Evolutionary conservation across 352 stramenopile genomes (phyloP), one percentile per base, ranked within the genome.

Genomic region (Phytophthora syringae): DNA sequence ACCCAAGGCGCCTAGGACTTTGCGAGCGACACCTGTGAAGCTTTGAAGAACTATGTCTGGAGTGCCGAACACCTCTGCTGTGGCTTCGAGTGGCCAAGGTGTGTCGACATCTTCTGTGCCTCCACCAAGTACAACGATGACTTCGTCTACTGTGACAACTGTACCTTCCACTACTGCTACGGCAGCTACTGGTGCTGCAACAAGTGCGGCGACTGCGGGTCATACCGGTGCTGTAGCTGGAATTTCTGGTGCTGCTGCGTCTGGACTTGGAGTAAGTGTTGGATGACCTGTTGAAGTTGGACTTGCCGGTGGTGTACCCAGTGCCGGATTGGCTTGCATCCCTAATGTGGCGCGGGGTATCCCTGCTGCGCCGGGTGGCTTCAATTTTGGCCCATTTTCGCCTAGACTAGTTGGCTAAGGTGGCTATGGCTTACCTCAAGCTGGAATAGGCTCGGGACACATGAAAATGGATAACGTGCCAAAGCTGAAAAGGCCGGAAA

Each of bases 401-500:
- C 3, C 40, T 48, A 18, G 20, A 13, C 9, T 12, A 30, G 20
- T 3, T 48, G 40, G 40, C 5, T 3, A 30, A 28, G 15, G 16
- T 42, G 47, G 47, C 25, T 53, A 25, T 53, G 25, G 25, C 11
- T 20, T 5, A 3, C 27, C 47, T 24, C 4, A 13, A 40, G 47
- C 25, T 37, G 44, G 22, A 39, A 37, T 51, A 13, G 22, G 22
- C 27, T 22, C 13, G 6, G 28, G 9, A 22, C 16, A 25, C 5
- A 13, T 53, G 24, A 53, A 53, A 7, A 40, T 53, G 47, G 47
- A 53, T 40, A 39, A 42, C 7, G 47, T 36, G 7, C 27, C 44
- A 15, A 53, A 42, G 11, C 42, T 27, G 45, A 58, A 30, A 42
- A 5, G 16, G 18, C 32, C 3, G 27, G 11, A 6, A 39, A 47